These are phyloP conservation scores for Sinapis alba DNA, from an alignment of 441 rosid species.

Conservation along the genomic window DNA sequence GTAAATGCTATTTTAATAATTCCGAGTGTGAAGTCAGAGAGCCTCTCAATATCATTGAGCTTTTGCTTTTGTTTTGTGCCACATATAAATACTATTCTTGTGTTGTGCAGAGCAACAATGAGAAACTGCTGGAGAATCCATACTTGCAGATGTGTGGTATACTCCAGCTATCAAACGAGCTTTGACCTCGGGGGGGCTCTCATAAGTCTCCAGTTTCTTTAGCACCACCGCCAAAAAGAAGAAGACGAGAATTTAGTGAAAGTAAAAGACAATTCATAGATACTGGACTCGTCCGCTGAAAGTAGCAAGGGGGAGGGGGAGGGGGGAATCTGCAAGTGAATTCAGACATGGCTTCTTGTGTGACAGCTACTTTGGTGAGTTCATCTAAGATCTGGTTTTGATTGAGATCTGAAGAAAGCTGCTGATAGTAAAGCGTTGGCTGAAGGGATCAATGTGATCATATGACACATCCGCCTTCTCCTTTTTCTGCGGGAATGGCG, in stretches of 20 bases:
- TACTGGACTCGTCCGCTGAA: conserved; percentile 18
- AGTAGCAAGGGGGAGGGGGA: conserved; percentile 33
- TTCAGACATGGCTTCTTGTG: conserved; percentile 26
- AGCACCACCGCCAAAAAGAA: conserved; percentile 19
- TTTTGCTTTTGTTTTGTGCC: conserved; percentile 2
- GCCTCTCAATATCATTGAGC: conserved; percentile 6
- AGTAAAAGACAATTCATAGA: conserved; percentile 25
- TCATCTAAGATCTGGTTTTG: conserved; percentile 3
- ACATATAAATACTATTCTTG: conserved; percentile 2
- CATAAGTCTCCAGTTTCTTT: conserved; percentile 27
- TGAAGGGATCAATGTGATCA: conserved; percentile 23
- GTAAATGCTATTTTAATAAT: conserved; percentile 40
- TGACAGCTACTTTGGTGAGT: conserved; percentile 35
- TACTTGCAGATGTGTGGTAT: conserved; percentile 99
- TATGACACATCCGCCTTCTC: conserved; percentile 35
- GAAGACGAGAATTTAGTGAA: conserved; percentile 24
- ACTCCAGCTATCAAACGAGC: conserved; percentile 89
- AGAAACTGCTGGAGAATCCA: conserved; percentile 95
- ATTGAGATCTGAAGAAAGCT: conserved; percentile 26
- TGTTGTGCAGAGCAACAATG: conserved; percentile 88
- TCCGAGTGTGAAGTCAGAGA: neutral
- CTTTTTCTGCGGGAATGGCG: conserved; percentile 40
- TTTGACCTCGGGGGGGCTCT: conserved; percentile 44
- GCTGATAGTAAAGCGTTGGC: conserved; percentile 19
- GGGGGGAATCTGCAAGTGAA: conserved; percentile 30